Evolutionary conservation across 2,329 filamentous ascomycete species (phyloP).

Genomic region (Trichothecium sympodiale): DNA sequence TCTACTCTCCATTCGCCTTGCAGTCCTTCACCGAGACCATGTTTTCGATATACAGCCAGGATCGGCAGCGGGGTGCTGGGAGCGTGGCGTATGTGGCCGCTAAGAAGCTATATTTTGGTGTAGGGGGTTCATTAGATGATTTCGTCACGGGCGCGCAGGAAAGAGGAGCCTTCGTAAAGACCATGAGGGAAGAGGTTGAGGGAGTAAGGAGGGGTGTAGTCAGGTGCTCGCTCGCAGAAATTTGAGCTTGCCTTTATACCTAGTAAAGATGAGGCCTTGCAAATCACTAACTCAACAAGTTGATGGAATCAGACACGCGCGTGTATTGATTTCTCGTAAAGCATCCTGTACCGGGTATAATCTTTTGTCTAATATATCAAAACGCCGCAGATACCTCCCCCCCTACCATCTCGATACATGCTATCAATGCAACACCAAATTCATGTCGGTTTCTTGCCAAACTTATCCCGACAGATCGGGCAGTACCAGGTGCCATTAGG

Average conservation of each 20-base stretch:
- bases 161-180: conserved; percentile 36
- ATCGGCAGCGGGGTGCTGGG: conserved; percentile 13
- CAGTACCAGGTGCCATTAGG: conserved; percentile 60
- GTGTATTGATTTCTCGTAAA: too few relatives aligned
- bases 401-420: not conserved
- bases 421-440: not conserved
- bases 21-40: conserved; percentile 58
- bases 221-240: conserved; percentile 26
- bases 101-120: conserved; percentile 75
- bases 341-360: conserved; percentile 1
- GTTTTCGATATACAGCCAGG: conserved; percentile 42
- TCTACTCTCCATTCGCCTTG: conserved; percentile 67
- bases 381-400: not conserved
- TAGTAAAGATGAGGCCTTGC: too few relatives aligned
- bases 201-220: conserved; percentile 53
- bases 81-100: conserved; percentile 58
- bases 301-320: too few relatives aligned
- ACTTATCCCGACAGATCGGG: conserved; percentile 45
- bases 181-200: conserved; percentile 46
- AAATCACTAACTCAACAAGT: too few relatives aligned
- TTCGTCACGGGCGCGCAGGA: conserved; percentile 45
- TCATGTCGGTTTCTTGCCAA: conserved; percentile 4
- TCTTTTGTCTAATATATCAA: conserved; percentile 1
- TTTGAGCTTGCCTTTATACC: too few relatives aligned
- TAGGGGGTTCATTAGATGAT: conserved; percentile 71